Base-by-base conservation (phyloP, 2,329 filamentous ascomycete genomes). In the Pseudocercospora cruenta region DNA sequence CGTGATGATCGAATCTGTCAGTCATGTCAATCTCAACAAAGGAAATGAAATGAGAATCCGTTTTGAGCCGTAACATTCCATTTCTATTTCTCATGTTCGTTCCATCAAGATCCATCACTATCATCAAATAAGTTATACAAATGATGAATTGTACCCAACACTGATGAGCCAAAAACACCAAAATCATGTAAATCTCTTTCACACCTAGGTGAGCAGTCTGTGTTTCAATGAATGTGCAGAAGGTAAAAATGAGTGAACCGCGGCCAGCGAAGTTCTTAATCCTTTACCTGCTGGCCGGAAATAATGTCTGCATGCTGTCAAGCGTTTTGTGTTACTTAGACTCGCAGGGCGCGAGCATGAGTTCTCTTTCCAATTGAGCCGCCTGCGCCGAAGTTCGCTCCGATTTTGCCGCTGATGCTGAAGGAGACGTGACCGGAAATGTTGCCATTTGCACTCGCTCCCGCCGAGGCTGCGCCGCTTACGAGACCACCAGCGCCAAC, bases 271-370 rank as follows among this genome's bases (percentile, higher is more conserved):
- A 47, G 39, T 47, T 26, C 12, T 8, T 2, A 60, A 47, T 19
- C 33, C 22, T 47, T 31, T 19, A 55, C 51, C 58, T n/a, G 24
- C 58, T 60, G 58, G 58, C 43, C 58, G 58, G 33, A 22, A 45
- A 33, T 16, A 36, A n/a, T n/a, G n/a, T n/a, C n/a, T n/a, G n/a
- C n/a, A n/a, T n/a, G n/a, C n/a, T n/a, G n/a, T n/a, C n/a, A n/a
- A n/a, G n/a, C n/a, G n/a, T n/a, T n/a, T n/a, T n/a, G n/a, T n/a
- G n/a, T n/a, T 39, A 4, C 19, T 62, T 47, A 60, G 28, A 64
- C 54, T 43, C 63, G 63, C 1, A 67, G 65, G 24, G 65, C 57
- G 24, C 65, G 65, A 53, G 65, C 61, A 47, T 63, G 61, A 19
- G 28, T 53, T 21, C 61, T 49, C 57, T 60, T 60, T 19, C 59